Conservation (phyloP, 1,139 yeast species). For the Sugiyamaella xylanicola region DNA sequence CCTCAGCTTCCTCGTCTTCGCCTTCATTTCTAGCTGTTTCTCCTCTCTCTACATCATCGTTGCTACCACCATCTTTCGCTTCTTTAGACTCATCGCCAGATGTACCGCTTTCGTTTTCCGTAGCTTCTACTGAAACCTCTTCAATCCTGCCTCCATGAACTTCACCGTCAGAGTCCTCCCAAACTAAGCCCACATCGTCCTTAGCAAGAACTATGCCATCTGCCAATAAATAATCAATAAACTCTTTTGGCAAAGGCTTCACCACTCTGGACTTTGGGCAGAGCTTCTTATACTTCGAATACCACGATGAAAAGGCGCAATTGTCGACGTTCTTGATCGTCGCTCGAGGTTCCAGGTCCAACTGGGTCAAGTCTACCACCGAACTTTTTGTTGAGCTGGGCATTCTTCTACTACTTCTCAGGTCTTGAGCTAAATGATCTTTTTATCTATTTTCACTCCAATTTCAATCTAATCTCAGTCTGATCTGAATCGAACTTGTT, state of each 20-base stretch:
- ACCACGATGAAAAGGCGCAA: slow-evolving; percentile 80
- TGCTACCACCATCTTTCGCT: no score
- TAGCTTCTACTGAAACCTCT: slow-evolving; percentile 43
- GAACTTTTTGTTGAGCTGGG: slow-evolving; percentile 11
- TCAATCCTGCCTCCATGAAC: slow-evolving; percentile 78
- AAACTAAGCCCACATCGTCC: slow-evolving; percentile 34
- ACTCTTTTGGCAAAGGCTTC: slow-evolving; percentile 64
- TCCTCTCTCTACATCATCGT: slow-evolving; percentile 42
- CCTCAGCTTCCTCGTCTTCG: slow-evolving; percentile 44
- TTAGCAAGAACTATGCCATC: slow-evolving; percentile 76
- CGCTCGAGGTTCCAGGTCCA: slow-evolving; percentile 10
- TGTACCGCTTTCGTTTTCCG: slow-evolving; percentile 75
- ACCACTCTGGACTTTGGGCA: slow-evolving; percentile 58
- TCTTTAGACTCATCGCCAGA: slow-evolving; percentile 47
- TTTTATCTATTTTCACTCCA: no score
- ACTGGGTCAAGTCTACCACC: slow-evolving; percentile 1
- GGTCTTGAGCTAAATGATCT: no score
- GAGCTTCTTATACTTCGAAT: slow-evolving; percentile 53
- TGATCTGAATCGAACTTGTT: not conserved
- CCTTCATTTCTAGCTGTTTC: slow-evolving; percentile 63
- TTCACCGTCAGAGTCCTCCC: slow-evolving; percentile 32
- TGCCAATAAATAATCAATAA: slow-evolving; percentile 66
- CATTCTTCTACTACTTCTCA: no score
- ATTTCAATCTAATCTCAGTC: no score
- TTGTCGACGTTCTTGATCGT: slow-evolving; percentile 53